These are phyloP conservation scores for Fusarium sp. DNA, from an alignment of 2,329 filamentous ascomycete genomes.

Conservation along the genomic window DNA sequence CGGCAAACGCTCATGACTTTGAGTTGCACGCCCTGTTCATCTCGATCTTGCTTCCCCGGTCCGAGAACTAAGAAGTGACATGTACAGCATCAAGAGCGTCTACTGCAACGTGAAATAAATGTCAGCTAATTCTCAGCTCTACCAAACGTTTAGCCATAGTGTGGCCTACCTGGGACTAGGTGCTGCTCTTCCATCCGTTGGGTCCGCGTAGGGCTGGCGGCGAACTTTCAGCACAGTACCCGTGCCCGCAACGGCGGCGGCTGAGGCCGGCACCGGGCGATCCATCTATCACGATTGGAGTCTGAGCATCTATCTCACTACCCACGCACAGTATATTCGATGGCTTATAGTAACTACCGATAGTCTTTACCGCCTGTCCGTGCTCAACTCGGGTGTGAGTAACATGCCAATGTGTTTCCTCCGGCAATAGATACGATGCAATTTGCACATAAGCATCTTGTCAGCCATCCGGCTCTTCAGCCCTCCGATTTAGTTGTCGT, in stretches of 20 bases:
- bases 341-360: neutral
- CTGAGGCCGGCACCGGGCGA: slow-evolving; percentile 25
- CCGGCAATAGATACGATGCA: neutral
- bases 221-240: neutral
- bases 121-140: neutral
- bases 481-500: neutral
- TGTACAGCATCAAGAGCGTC: neutral
- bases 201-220: slow-evolving; percentile 30
- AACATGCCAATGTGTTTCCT: neutral
- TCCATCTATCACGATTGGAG: slow-evolving; percentile 13
- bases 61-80: neutral
- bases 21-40: neutral
- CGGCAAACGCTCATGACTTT: neutral
- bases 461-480: neutral
- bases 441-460: neutral
- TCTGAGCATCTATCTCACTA: slow-evolving; percentile 7
- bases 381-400: neutral
- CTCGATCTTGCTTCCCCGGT: neutral
- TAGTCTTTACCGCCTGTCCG: neutral
- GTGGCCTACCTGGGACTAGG: neutral
- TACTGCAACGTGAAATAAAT: neutral
- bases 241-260: slow-evolving; percentile 27
- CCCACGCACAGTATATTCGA: neutral
- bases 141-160: neutral
- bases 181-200: neutral